Conservation (phyloP, 2,329 filamentous ascomycete species). For the Hirsutella rhossiliensis region DNA sequence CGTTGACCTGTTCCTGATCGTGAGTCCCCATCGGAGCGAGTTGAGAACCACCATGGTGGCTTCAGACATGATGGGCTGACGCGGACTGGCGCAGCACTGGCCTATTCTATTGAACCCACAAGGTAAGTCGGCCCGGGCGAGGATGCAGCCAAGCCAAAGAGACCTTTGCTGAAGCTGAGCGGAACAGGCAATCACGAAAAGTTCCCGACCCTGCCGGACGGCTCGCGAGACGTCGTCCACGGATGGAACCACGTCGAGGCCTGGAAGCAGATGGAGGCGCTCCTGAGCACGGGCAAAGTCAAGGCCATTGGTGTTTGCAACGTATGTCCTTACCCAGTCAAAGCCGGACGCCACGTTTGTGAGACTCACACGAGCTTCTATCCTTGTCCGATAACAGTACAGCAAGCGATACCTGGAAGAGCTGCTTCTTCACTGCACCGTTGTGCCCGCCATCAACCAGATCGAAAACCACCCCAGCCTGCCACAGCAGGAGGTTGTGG, state of each 20-base stretch:
- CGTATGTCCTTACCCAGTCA: slow-evolving; percentile 15
- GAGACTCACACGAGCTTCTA: not conserved
- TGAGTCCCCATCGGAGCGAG: slow-evolving; percentile 14
- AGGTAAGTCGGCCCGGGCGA: slow-evolving; percentile 26
- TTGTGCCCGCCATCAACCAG: slow-evolving; percentile 57
- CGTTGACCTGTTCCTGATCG: slow-evolving; percentile 66
- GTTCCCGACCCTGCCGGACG: slow-evolving; percentile 65
- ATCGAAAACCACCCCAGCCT: slow-evolving; percentile 64
- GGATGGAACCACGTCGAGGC: slow-evolving; percentile 61
- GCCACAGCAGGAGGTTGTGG: slow-evolving; percentile 60
- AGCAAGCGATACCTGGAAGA: slow-evolving; percentile 43
- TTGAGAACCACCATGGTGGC: too few relatives aligned
- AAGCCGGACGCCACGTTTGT: too few relatives aligned
- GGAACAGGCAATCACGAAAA: slow-evolving; percentile 50
- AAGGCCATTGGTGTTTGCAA: slow-evolving; percentile 44
- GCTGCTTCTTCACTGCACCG: slow-evolving; percentile 34
- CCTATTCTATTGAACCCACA: slow-evolving; percentile 69
- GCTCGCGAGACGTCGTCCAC: slow-evolving; percentile 59
- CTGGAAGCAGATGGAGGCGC: slow-evolving; percentile 64
- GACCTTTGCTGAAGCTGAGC: not conserved
- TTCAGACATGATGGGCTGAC: not conserved
- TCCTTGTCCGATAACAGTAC: slow-evolving; percentile 28
- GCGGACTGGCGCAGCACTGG: slow-evolving; percentile 51
- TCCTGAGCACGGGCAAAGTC: slow-evolving; percentile 46
- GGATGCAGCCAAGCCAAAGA: too few relatives aligned